These are phyloP conservation scores for Cutaneotrichosporon daszewskae DNA, from an alignment of 1,284 basidiomycete species.

Conservation along the genomic window DNA sequence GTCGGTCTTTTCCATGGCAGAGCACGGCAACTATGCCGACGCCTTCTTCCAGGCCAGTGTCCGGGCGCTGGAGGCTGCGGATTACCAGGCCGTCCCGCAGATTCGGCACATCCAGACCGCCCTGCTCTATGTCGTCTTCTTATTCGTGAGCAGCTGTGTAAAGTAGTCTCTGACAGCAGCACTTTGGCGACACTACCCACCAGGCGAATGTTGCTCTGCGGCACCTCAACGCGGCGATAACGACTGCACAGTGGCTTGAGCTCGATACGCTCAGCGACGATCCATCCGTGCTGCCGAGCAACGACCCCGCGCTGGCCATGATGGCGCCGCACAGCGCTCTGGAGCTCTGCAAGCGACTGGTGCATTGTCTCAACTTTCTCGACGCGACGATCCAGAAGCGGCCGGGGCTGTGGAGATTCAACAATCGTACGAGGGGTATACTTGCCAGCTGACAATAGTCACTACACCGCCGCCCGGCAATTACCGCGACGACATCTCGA, in stretches of 20 bases:
- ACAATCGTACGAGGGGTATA: not conserved
- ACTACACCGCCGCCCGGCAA: constrained; percentile 1
- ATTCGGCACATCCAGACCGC: constrained; percentile 20
- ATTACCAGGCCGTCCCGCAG: constrained; percentile 17
- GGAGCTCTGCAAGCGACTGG: constrained; percentile 16
- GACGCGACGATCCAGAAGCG: constrained; percentile 19
- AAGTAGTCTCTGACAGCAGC: constrained; percentile 4
- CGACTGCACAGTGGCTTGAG: constrained; percentile 19
- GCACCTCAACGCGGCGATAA: constrained; percentile 18
- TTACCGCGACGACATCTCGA: not conserved
- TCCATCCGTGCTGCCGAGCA: not conserved
- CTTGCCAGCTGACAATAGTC: not conserved
- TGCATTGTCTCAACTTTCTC: constrained; percentile 13
- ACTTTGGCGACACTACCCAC: constrained; percentile 18
- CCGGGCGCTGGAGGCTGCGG: constrained; percentile 12
- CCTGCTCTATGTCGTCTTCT: constrained; percentile 15
- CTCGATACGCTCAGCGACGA: constrained; percentile 11
- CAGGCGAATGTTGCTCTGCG: constrained; percentile 17
- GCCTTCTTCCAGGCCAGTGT: constrained; percentile 14
- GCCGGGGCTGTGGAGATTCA: constrained; percentile 14
- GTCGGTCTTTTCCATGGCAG: constrained; percentile 2
- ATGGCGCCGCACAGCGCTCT: constrained; percentile 3
- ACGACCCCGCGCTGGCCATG: constrained; percentile 7
- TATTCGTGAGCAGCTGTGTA: constrained; percentile 14
- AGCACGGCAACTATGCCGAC: constrained; percentile 1